Percentiles rank a stretch among this genome's conserved stretches.
Conservation (phyloP, 2,329 filamentous ascomycete genomes). For the Phyllosticta citribraziliensis region DNA sequence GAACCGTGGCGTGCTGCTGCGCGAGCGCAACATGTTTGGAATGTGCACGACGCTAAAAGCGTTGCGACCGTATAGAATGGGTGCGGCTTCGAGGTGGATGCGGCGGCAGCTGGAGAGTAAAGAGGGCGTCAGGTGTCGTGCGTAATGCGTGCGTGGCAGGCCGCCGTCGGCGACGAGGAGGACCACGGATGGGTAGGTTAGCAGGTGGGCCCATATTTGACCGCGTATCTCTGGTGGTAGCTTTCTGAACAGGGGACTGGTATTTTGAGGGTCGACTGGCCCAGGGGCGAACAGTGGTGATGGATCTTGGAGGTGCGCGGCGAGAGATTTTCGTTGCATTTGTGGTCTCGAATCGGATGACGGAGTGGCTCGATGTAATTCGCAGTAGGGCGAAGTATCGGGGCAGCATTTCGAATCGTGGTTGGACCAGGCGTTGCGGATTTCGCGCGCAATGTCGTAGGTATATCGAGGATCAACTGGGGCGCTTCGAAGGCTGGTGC, state of each 20-base stretch:
- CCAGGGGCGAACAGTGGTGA: background rate
- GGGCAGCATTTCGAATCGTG: background rate
- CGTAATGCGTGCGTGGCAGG: slow-evolving; percentile 2
- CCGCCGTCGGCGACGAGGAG: slow-evolving; percentile 6
- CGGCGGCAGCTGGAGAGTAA: slow-evolving; percentile 1
- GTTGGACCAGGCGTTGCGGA: slow-evolving; percentile 2
- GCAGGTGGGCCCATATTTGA: slow-evolving; percentile 6
- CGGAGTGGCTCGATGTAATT: background rate
- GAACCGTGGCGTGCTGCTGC: slow-evolving; percentile 1
- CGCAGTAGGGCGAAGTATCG: background rate
- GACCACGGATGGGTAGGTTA: background rate
- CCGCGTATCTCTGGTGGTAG: slow-evolving; percentile 7
- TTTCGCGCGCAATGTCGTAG: slow-evolving; percentile 4
- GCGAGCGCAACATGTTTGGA: slow-evolving; percentile 9
- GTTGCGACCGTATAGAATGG: slow-evolving; percentile 5
- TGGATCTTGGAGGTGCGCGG: background rate
- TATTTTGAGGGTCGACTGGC: slow-evolving; percentile 1
- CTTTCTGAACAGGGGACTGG: slow-evolving; percentile 6
- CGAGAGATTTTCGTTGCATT: background rate
- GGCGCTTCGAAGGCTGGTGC: background rate
- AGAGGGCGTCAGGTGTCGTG: background rate
- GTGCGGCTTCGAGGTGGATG: background rate
- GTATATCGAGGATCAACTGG: background rate
- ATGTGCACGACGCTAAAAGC: slow-evolving; percentile 8
- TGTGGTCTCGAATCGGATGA: background rate